Base-by-base conservation (phyloP, 169 alveolate genomes). In the Plasmodium sp. region DNA sequence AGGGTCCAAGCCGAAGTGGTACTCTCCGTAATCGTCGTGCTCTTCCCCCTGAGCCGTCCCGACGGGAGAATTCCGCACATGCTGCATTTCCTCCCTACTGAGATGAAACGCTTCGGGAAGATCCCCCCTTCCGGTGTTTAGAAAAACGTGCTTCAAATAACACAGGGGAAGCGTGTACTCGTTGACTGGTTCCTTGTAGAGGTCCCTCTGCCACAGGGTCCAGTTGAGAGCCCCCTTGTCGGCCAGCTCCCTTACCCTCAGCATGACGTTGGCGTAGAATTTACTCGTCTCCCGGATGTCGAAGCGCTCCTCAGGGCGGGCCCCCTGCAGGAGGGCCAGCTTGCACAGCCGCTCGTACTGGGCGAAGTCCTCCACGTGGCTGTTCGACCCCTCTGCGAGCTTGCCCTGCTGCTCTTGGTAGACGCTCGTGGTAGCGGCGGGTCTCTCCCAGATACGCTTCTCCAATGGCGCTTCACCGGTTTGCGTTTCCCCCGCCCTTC, bases 251-350 rank as follows among this genome's bases (percentile, higher is more conserved):
- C 31, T 86, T 86, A 86, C 36, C 67, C 36, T 75, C 4, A 75
- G 48, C 86, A 86, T 75, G n/a, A 77, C 34, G 67, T 62, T 45
- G 3, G 51, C 33, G 81, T 86, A 86, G 18, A 79, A 75, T 74
- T 86, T 86, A 6, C 86, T 86, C 2, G 85, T 86, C 22, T 86
- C 93, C 31, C 77, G 86, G 33, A 86, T 22, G 67, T 86, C 85
- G 31, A 86, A 86, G 36, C 81, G 22, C 31, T 75, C 81, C 41
- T 86, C n/a, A 67, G 43, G 86, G 41, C 62, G 36, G 2, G 51
- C 14, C 39, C 82, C 93, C 67, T 75, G 10, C 1, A 62, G 33
- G 56, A 86, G 81, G 3, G 82, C 14, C 27, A 51, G 10, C 27
- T 54, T 86, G 31, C 93, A 86, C 6, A 86, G 71, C 1, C 27